phyloP scores from a whole-genome alignment of 2,329 filamentous ascomycete genomes.

The Alternaria atra region DNA sequence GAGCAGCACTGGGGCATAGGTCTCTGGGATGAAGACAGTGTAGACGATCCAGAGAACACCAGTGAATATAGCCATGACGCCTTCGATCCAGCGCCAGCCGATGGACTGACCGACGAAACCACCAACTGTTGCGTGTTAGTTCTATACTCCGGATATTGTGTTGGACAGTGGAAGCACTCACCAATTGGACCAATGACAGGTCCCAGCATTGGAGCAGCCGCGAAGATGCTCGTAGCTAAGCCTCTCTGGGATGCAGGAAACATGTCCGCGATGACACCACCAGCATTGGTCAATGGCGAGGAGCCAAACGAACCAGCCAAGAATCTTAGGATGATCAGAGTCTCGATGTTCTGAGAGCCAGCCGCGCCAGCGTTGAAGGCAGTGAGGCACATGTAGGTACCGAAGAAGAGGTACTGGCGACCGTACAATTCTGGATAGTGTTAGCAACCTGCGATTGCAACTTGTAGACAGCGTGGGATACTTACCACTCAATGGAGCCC shows the following conservation, averaged over 20 bases:
- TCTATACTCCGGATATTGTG: background rate
- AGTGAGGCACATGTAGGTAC: conserved; percentile 65
- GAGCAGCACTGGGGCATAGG: conserved; percentile 63
- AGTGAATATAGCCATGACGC: conserved; percentile 70
- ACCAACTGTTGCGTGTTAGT: conserved; percentile 32
- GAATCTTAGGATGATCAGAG: conserved; percentile 71
- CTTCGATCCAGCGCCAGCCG: too few relatives aligned
- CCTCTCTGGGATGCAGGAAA: conserved; percentile 49
- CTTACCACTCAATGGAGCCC: conserved; percentile 59
- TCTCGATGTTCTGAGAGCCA: conserved; percentile 65
- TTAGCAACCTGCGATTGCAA: conserved; percentile 29
- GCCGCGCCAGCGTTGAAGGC: conserved; percentile 69
- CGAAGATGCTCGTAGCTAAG: conserved; percentile 57
- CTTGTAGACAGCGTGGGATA: too few relatives aligned
- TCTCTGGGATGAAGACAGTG: conserved; percentile 63
- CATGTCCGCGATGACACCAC: conserved; percentile 53
- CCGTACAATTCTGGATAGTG: conserved; percentile 51
- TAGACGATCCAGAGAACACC: conserved; percentile 46
- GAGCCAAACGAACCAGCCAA: conserved; percentile 71
- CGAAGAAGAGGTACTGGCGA: conserved; percentile 65
- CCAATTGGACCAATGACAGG: conserved; percentile 57
- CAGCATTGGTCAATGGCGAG: conserved; percentile 70
- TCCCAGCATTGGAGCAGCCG: conserved; percentile 58
- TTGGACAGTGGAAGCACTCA: background rate
- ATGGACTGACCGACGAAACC: too few relatives aligned